Conservation (phyloP, 306 rosid species). For the Pyrus bretschneideri region DNA sequence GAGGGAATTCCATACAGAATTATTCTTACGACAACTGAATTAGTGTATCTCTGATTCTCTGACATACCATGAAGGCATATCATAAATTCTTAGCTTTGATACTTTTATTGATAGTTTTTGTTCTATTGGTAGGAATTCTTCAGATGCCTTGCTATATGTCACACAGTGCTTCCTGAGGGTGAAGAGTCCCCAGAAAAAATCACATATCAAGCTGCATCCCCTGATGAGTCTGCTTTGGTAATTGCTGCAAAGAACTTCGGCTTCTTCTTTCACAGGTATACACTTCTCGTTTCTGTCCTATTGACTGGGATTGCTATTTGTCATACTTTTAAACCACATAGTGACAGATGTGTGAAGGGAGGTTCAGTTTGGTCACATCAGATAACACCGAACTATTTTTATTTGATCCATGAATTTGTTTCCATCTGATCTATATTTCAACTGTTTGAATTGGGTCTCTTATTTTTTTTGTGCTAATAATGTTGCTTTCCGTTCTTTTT, state of each 20-base stretch:
- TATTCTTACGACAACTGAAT: not conserved
- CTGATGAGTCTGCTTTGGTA: conserved; percentile 78
- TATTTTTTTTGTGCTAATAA: not conserved
- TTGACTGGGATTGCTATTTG: not conserved
- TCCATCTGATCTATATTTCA: not conserved
- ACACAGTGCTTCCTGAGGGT: conserved; percentile 96
- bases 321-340: not conserved
- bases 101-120: not conserved
- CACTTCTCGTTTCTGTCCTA: conserved; percentile 7
- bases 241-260: conserved; percentile 90
- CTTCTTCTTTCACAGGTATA: conserved; percentile 95
- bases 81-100: not conserved
- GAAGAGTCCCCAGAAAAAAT: conserved; percentile 76
- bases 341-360: conserved; percentile 1
- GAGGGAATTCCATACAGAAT: not conserved
- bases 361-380: not conserved
- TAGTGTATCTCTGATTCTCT: not conserved
- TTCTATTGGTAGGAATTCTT: conserved; percentile 38
- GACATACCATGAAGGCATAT: not conserved
- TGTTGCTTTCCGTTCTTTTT: conserved; percentile 3
- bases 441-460: not conserved
- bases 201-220: conserved; percentile 89
- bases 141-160: conserved; percentile 86
- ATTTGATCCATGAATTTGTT: not conserved
- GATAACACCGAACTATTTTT: not conserved